Conservation (phyloP, 2,329 filamentous ascomycete genomes). For the Alternaria alternata region DNA sequence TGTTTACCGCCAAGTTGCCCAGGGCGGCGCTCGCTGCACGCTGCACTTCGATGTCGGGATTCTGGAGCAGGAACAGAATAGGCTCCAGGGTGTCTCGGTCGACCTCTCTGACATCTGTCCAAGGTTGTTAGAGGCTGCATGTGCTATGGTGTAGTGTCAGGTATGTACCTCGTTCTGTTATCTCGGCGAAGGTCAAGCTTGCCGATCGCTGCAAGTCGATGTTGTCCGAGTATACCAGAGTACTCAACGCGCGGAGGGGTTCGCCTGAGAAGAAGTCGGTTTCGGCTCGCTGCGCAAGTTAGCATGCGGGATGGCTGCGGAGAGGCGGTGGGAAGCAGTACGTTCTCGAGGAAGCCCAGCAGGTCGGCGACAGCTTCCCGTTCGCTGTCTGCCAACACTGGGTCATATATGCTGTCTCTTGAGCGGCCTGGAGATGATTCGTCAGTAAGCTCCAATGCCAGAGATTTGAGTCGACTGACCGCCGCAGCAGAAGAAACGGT, state of each 20-base stretch:
- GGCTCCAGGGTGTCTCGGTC: constrained; percentile 94
- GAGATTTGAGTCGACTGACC: constrained; percentile 33
- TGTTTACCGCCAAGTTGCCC: constrained; percentile 95
- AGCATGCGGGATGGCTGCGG: constrained; percentile 34
- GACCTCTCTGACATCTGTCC: constrained; percentile 90
- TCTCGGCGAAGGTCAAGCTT: constrained; percentile 97
- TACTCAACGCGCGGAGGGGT: constrained; percentile 90
- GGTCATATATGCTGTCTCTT: constrained; percentile 58
- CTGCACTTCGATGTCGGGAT: constrained; percentile 95
- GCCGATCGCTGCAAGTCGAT: constrained; percentile 97
- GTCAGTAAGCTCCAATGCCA: constrained; percentile 31
- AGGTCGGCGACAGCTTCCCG: constrained; percentile 96
- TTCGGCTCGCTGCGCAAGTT: constrained; percentile 76
- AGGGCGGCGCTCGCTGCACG: constrained; percentile 94
- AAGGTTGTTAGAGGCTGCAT: constrained; percentile 24
- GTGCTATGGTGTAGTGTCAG: background rate
- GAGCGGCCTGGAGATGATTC: constrained; percentile 49
- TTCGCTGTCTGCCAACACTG: constrained; percentile 90
- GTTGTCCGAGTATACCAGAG: constrained; percentile 97
- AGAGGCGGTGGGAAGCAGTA: constrained; percentile 55
- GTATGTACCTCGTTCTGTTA: constrained; percentile 88
- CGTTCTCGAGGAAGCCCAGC: constrained; percentile 94
- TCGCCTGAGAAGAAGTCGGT: constrained; percentile 99
- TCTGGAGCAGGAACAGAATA: constrained; percentile 93
- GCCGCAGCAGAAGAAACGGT: constrained; percentile 48